Conservation (phyloP, 768 basidiomycete genomes). For the Amanita exitialis region DNA sequence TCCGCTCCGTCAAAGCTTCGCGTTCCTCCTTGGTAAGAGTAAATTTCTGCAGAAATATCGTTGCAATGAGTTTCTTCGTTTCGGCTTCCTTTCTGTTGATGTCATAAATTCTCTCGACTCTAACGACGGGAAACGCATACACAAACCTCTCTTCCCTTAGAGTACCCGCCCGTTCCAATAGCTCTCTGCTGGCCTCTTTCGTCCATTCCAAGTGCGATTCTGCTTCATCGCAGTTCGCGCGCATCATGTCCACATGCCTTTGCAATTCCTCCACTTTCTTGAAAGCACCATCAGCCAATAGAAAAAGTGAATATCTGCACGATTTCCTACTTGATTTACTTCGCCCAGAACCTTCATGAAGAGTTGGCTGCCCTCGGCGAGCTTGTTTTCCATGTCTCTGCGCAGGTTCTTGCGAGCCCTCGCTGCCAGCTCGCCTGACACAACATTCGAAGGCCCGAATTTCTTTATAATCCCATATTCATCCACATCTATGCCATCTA, state of each 20-base stretch:
- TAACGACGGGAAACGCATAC: neutral
- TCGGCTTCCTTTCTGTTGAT: conserved; percentile 53
- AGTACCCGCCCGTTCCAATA: conserved; percentile 78
- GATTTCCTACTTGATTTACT: conserved; percentile 73
- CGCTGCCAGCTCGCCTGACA: conserved; percentile 56
- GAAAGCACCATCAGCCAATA: conserved; percentile 4
- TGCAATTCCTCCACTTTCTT: conserved; percentile 84
- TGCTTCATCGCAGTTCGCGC: conserved; percentile 71
- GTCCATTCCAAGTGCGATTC: conserved; percentile 68
- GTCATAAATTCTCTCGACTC: neutral
- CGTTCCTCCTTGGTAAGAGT: conserved; percentile 70
- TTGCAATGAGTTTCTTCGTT: conserved; percentile 62
- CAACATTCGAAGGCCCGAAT: conserved; percentile 10
- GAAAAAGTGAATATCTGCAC: neutral
- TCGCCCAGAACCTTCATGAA: conserved; percentile 82
- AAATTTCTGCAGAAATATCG: conserved; percentile 76
- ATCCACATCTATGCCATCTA: conserved; percentile 20
- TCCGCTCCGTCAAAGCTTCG: conserved; percentile 66
- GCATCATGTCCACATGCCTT: conserved; percentile 72
- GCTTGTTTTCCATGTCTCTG: conserved; percentile 74
- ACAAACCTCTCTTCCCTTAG: conserved; percentile 63
- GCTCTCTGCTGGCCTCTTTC: conserved; percentile 62
- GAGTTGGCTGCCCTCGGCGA: conserved; percentile 71
- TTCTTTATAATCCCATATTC: conserved; percentile 18
- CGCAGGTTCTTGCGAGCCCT: conserved; percentile 72